Conservation (phyloP, 768 basidiomycete genomes). For the Brasilioporus rufonigricans region DNA sequence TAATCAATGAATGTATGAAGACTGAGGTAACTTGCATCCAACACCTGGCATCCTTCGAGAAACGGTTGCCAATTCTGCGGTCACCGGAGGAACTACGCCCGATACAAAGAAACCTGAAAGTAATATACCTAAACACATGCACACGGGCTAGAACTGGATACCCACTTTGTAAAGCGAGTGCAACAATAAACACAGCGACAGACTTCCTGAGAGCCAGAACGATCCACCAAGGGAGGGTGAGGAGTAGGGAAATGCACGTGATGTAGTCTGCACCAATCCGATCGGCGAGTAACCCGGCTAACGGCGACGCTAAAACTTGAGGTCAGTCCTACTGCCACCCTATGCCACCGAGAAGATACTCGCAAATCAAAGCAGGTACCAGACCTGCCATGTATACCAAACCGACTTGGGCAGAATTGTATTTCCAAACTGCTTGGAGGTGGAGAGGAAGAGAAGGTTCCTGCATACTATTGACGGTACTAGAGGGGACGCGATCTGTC, state of each 20-base stretch:
- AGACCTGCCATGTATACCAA: slow-evolving; percentile 66
- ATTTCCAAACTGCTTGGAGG: slow-evolving; percentile 47
- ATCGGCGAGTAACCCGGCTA: slow-evolving; percentile 61
- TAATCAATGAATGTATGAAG: background rate
- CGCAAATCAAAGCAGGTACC: slow-evolving; percentile 64
- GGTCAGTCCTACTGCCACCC: background rate
- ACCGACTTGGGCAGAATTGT: slow-evolving; percentile 52
- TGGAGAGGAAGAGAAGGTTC: slow-evolving; percentile 61
- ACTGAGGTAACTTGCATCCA: slow-evolving; percentile 51
- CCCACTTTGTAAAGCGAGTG: slow-evolving; percentile 57
- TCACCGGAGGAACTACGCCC: slow-evolving; percentile 58
- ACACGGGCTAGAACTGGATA: background rate
- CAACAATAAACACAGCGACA: slow-evolving; percentile 36
- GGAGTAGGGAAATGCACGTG: slow-evolving; percentile 43
- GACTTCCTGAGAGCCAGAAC: slow-evolving; percentile 54
- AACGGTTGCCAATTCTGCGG: slow-evolving; percentile 63
- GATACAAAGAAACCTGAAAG: slow-evolving; percentile 58
- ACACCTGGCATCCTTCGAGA: slow-evolving; percentile 57
- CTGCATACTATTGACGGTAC: slow-evolving; percentile 46
- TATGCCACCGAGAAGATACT: slow-evolving; percentile 19
- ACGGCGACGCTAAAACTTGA: slow-evolving; percentile 45
- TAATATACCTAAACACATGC: background rate
- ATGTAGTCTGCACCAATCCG: slow-evolving; percentile 55
- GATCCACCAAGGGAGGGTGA: slow-evolving; percentile 64
- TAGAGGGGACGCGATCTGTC: slow-evolving; percentile 20